Conservation (phyloP, 1,284 basidiomycete species). For the Abortiporus biennis region DNA sequence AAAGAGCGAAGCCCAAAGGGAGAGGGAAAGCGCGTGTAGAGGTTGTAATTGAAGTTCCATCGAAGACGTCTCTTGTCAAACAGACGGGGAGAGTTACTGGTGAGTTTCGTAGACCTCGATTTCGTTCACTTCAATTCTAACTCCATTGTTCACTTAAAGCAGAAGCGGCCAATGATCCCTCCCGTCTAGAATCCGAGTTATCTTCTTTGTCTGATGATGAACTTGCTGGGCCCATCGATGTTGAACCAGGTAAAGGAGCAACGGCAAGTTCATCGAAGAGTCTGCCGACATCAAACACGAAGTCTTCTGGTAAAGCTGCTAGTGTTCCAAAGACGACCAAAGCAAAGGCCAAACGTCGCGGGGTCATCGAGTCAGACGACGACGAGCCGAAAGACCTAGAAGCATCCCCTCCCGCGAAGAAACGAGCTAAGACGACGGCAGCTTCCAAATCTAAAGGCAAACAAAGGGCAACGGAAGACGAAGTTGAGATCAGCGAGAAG, state of each 20-base stretch:
- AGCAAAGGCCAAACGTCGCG: conserved; percentile 3
- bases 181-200: conserved; percentile 1
- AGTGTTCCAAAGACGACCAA: neutral
- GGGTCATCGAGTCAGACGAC: conserved; percentile 13
- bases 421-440: neutral
- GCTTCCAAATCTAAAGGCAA: neutral
- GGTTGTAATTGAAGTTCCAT: conserved; percentile 6
- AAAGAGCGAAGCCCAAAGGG: conserved; percentile 10
- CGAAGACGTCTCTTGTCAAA: neutral
- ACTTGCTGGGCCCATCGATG: conserved; percentile 7
- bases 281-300: neutral
- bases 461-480: neutral
- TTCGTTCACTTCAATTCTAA: neutral
- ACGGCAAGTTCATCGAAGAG: conserved; percentile 14
- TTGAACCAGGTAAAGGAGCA: too few relatives aligned
- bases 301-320: neutral
- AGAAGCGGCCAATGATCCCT: neutral
- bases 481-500: neutral
- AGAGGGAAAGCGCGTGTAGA: conserved; percentile 4
- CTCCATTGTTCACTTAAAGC: neutral
- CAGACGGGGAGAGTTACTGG: conserved; percentile 8
- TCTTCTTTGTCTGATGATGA: conserved; percentile 1
- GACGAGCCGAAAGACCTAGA: conserved; percentile 11
- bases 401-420: neutral
- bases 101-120: neutral